Conservation (phyloP, 805 yeast genomes). For the Wickerhamiella siamensis region DNA sequence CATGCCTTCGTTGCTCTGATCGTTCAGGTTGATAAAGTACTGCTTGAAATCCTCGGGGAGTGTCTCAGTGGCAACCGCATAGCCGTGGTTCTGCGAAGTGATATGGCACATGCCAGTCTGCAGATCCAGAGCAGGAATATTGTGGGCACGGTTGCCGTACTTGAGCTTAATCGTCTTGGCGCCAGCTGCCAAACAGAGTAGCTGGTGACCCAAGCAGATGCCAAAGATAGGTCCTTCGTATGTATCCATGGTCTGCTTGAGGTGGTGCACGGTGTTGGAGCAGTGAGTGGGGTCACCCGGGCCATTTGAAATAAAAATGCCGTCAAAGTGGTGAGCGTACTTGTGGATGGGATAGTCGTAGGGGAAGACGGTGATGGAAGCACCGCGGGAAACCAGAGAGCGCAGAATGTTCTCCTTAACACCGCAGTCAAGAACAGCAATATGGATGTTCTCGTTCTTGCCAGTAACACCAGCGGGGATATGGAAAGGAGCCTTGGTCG, state of each 20-base stretch:
- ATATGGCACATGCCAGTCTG: slow-evolving; percentile 92
- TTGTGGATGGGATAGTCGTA: slow-evolving; percentile 87
- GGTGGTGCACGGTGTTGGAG: slow-evolving; percentile 56
- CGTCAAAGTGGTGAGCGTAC: slow-evolving; percentile 85
- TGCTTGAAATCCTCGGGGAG: slow-evolving; percentile 68
- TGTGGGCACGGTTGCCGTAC: slow-evolving; percentile 99
- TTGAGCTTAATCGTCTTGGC: slow-evolving; percentile 84
- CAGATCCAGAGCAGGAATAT: slow-evolving; percentile 85
- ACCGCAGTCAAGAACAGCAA: slow-evolving; percentile 95
- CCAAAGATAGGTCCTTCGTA: slow-evolving; percentile 64
- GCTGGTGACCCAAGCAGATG: slow-evolving; percentile 96
- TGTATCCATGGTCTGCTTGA: slow-evolving; percentile 54
- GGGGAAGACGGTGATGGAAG: slow-evolving; percentile 92
- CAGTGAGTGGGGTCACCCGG: slow-evolving; percentile 98
- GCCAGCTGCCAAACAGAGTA: slow-evolving; percentile 88
- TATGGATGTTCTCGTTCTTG: slow-evolving; percentile 45
- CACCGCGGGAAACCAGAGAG: slow-evolving; percentile 88
- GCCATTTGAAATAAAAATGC: slow-evolving; percentile 87
- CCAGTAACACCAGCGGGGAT: slow-evolving; percentile 44
- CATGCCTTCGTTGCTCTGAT: slow-evolving; percentile 96
- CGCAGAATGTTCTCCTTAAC: slow-evolving; percentile 95
- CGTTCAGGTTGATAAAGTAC: slow-evolving; percentile 85
- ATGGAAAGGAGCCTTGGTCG: slow-evolving; percentile 92
- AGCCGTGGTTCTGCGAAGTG: slow-evolving; percentile 98
- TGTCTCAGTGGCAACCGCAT: slow-evolving; percentile 79